These are phyloP conservation scores for Acer campestre DNA, from an alignment of 345 rosid species.

Conservation along the genomic window DNA sequence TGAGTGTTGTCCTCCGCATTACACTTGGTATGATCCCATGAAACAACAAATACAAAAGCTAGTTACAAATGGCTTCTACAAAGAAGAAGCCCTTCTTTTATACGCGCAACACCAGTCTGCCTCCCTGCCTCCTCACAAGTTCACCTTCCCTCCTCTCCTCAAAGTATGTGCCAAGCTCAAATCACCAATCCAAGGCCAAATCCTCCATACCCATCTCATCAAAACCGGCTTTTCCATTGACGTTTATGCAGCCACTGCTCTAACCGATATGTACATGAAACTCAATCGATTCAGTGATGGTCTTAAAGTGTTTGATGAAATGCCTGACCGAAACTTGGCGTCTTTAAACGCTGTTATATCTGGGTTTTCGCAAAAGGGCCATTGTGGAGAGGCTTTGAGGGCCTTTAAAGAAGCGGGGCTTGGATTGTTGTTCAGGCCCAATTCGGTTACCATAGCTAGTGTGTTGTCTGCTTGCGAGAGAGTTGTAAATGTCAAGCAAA, in stretches of 20 bases:
- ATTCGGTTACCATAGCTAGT: constrained; percentile 58
- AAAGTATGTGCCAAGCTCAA: constrained; percentile 59
- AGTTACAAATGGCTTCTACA: constrained; percentile 36
- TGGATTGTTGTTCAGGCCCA: constrained; percentile 40
- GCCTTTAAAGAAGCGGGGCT: constrained; percentile 43
- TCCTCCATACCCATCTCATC: constrained; percentile 49
- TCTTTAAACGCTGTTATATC: constrained; percentile 55
- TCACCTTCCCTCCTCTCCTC: constrained; percentile 73
- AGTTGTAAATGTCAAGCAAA: constrained; percentile 37
- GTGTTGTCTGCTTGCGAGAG: constrained; percentile 47
- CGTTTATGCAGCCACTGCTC: constrained; percentile 48
- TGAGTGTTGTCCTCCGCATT: neutral
- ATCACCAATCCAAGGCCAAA: constrained; percentile 44
- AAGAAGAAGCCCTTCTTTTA: constrained; percentile 35
- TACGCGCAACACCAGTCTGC: constrained; percentile 34
- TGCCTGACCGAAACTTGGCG: constrained; percentile 42
- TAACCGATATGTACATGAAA: constrained; percentile 49
- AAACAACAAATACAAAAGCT: constrained; percentile 41
- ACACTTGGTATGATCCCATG: constrained; percentile 13
- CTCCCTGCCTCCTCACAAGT: constrained; percentile 38
- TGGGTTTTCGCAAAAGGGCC: constrained; percentile 50
- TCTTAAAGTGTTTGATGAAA: constrained; percentile 42
- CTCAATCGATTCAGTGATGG: constrained; percentile 33
- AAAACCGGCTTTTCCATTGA: constrained; percentile 49
- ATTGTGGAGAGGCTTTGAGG: constrained; percentile 37